phyloP scores from a whole-genome alignment of 208 protist genomes.

The Hexamita inflata region DNA sequence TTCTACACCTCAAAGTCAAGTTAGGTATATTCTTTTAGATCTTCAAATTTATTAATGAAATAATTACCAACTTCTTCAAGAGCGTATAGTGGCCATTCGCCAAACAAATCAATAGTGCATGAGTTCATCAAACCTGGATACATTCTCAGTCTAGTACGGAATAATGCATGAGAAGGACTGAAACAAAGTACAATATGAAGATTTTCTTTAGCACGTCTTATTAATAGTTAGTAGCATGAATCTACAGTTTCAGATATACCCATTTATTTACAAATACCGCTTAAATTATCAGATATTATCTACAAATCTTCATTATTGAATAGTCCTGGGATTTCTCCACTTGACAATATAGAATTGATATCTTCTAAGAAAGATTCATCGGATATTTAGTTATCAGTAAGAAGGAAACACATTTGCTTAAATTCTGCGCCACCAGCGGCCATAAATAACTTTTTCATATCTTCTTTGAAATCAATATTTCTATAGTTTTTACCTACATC shows the following conservation, averaged over 20 bases:
- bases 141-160: constrained; percentile 80
- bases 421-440: constrained; percentile 54
- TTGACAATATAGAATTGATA: constrained; percentile 90
- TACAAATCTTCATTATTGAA: constrained; percentile 56
- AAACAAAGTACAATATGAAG: constrained; percentile 47
- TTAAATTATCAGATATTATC: not conserved
- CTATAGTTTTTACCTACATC: constrained; percentile 83
- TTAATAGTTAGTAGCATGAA: constrained; percentile 42
- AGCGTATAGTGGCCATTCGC: constrained; percentile 83
- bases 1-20: constrained; percentile 52
- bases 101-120: constrained; percentile 94
- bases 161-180: constrained; percentile 59
- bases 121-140: constrained; percentile 88
- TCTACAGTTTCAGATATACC: constrained; percentile 23
- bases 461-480: constrained; percentile 55
- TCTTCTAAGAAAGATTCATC: constrained; percentile 86
- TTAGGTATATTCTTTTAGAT: constrained; percentile 48
- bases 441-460: constrained; percentile 57
- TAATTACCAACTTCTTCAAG: constrained; percentile 71
- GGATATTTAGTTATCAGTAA: constrained; percentile 87
- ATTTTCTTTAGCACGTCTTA: constrained; percentile 34
- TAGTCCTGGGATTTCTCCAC: constrained; percentile 87
- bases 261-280: not conserved
- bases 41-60: constrained; percentile 63
- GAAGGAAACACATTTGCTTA: constrained; percentile 85